Base-by-base conservation (phyloP, 768 basidiomycete genomes). In the Pleurotus giganteus region DNA sequence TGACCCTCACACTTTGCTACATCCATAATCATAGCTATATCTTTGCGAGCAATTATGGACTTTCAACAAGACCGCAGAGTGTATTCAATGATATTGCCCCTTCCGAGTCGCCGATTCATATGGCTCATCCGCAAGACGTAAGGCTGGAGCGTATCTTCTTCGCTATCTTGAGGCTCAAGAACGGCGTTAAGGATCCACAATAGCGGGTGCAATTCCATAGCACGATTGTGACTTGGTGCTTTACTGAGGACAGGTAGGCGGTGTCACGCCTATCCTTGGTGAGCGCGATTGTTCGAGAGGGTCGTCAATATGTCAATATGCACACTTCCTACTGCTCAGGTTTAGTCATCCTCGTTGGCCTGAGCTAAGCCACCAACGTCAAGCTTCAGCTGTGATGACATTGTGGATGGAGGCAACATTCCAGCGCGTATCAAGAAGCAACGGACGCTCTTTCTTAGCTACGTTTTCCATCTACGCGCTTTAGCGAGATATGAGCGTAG, bases 401-500 rank as follows among this genome's bases (percentile, higher is more conserved):
- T 49, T 8, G 24, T 15, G 28, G 9, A n/a, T 11, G 19, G 19
- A 26, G 28, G 28, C 29, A 51, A 39, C 52, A n/a, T 23, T 19
- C 11, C 15, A 36, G 24, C 13, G 6, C 17, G 13, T 39, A 12
- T 47, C 55, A 47, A 42, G 29, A 12, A 21, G 19, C 26, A 8
- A 11, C 32, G 13, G 32, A 42, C 2, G 29, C 39, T 34, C 50
- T n/a, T n/a, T n/a, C n/a, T n/a, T n/a, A n/a, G n/a, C n/a, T 39
- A 55, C 44, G 29, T 27, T 46, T 26, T 47, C 23, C 52, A 42
- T 29, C 28, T 42, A 43, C 54, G 50, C 5, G 36, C 47, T 28
- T 49, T 27, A 27, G 47, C n/a, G 57, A 55, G 12, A 15, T 27
- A 24, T 46, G 44, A 17, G 55, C 57, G 43, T 52, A 61, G 36